These are phyloP conservation scores for Lunularia cruciata DNA, from an alignment of 225 moss, liverwort and hornwort species.

Conservation along the genomic window DNA sequence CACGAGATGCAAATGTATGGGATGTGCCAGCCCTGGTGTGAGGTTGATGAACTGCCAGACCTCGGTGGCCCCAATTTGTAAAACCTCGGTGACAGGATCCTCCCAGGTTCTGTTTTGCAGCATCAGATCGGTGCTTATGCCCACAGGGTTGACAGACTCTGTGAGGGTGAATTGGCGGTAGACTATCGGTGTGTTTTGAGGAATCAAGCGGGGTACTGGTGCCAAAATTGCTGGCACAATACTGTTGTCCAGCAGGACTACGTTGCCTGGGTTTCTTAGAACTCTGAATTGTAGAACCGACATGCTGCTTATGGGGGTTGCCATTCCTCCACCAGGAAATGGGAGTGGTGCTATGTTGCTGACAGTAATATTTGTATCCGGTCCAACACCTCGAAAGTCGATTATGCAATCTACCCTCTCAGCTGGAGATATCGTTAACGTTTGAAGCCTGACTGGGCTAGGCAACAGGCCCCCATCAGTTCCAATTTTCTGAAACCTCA, in stretches of 20 bases:
- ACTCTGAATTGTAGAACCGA: conserved; percentile 32
- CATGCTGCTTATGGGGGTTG: not conserved
- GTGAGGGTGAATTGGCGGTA: conserved; percentile 29
- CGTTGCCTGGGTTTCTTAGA: not conserved
- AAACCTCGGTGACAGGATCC: conserved; percentile 37
- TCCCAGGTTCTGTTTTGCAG: conserved; percentile 26
- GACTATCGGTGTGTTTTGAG: not conserved
- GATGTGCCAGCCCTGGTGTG: conserved; percentile 37
- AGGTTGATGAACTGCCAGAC: conserved; percentile 42
- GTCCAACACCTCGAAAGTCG: conserved; percentile 48
- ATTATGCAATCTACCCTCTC: conserved; percentile 67
- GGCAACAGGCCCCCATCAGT: conserved; percentile 65
- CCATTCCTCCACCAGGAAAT: conserved; percentile 40
- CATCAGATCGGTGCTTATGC: conserved; percentile 22
- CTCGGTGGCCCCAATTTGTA: conserved; percentile 25
- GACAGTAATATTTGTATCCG: conserved; percentile 42
- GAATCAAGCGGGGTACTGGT: not conserved
- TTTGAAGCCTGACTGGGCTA: conserved; percentile 24
- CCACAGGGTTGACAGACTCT: conserved; percentile 17
- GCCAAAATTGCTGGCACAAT: not conserved
- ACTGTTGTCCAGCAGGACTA: not conserved
- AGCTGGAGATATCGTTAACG: conserved; percentile 45
- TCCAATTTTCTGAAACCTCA: conserved; percentile 66
- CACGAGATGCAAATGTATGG: conserved; percentile 45
- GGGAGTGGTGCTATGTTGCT: conserved; percentile 67